Evolutionary conservation across 345 rosid genomes (phyloP).

Genomic region (Passiflora organensis): DNA sequence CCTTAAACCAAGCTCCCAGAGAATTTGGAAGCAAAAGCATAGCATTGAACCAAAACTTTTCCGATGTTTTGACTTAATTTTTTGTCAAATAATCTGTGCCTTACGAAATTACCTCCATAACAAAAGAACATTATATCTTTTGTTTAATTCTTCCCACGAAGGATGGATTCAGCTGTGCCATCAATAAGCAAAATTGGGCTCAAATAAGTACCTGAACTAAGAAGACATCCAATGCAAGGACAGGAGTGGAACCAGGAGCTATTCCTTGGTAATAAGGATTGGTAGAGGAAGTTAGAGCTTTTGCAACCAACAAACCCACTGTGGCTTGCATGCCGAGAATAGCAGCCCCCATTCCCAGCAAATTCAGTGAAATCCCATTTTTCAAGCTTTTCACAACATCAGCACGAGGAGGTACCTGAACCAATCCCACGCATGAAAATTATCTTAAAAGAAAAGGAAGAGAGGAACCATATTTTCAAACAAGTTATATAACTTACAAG

Average conservation of each 20-base stretch:
- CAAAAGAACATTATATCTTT: no score
- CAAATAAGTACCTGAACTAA: constrained; percentile 75
- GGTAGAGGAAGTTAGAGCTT: constrained; percentile 86
- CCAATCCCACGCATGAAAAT: no score
- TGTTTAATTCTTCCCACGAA: no score
- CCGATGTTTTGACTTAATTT: no score
- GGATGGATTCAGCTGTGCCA: no score
- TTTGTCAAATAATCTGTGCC: no score
- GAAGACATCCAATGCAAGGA: constrained; percentile 91
- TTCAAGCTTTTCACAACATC: constrained; percentile 89
- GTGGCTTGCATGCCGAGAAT: constrained; percentile 97
- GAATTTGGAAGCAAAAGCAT: no score
- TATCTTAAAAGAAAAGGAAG: no score
- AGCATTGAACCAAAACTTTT: not conserved
- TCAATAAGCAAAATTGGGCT: not conserved
- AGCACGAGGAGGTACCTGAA: constrained; percentile 95
- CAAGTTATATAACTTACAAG: no score
- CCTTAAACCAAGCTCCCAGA: no score
- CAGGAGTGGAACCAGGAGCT: constrained; percentile 74
- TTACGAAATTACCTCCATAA: no score
- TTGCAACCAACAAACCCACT: constrained; percentile 80
- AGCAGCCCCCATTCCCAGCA: constrained; percentile 92
- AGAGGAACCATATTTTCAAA: no score
- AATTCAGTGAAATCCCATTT: constrained; percentile 72
- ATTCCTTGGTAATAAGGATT: constrained; percentile 84